These are phyloP conservation scores for Ophiostoma perfectum DNA, from an alignment of 2,329 filamentous ascomycete species.

Conservation along the genomic window DNA sequence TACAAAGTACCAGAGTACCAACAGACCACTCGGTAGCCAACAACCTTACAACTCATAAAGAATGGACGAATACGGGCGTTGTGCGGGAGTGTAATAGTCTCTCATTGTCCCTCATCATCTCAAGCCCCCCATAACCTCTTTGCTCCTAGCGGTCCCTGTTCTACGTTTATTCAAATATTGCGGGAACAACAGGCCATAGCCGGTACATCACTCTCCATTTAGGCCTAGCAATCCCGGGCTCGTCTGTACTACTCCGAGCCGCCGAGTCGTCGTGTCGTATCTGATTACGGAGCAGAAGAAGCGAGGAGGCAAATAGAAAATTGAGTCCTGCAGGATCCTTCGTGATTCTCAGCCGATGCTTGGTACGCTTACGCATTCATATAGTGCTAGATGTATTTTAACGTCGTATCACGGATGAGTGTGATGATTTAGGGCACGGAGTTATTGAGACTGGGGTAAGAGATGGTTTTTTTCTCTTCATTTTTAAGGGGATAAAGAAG, in stretches of 20 bases:
- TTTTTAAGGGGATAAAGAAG: too few species aligned
- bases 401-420: not conserved
- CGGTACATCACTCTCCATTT: not conserved
- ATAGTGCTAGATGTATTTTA: not conserved
- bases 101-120: too few species aligned
- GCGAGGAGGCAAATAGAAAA: not conserved
- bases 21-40: too few species aligned
- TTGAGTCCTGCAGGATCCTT: not conserved
- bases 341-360: too few species aligned
- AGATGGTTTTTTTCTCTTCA: too few species aligned
- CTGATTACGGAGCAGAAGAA: too few species aligned
- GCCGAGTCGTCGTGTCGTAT: not conserved
- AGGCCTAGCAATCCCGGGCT: not conserved
- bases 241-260: not conserved
- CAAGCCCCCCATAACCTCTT: too few species aligned
- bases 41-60: too few species aligned
- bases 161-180: not conserved
- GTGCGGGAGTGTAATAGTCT: too few species aligned
- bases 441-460: not conserved
- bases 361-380: not conserved
- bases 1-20: too few species aligned
- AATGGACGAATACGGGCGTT: too few species aligned
- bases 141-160: not conserved
- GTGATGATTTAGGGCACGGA: not conserved
- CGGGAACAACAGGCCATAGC: conserved; percentile 1